Evolutionary conservation across 2,329 filamentous ascomycete genomes (phyloP), one percentile per base, ranked within the genome.

Genomic region (Cryphonectria naterciae): DNA sequence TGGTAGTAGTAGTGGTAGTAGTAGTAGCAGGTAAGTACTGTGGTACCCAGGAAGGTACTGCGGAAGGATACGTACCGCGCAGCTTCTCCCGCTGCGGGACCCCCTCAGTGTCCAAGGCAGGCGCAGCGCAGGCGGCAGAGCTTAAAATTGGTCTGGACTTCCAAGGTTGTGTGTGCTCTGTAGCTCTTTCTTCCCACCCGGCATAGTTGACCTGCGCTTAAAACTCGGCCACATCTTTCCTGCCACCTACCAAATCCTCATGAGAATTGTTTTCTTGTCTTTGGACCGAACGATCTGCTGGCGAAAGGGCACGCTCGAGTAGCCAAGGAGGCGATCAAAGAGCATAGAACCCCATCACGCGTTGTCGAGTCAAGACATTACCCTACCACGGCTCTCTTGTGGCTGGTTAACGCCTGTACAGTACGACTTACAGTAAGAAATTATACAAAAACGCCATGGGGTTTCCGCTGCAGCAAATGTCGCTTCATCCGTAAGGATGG

Each of bases 401-500:
- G 61, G 61, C 61, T 64, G n/a, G 37, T 37, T 63, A 41, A 41
- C 19, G 37, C 19, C 37, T 62, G 37, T 64, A 64, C 61, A 68
- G 66, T 68, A 68, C 66, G 66, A 22, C 22, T 39, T 46, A 64
- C 61, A 43, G 61, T 65, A n/a, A 46, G 52, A 10, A 25, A 19
- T 43, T 39, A 25, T 52, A 65, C 54, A 56, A 54, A 37, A 41
- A 67, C 63, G 28, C 63, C 68, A 28, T 66, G 32, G 63, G 68
- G 54, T 54, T 28, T 6, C 17, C 32, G 15, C 32, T 32, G 25
- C 41, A 35, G 39, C 56, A 63, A n/a, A 28, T n/a, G 37, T 62
- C 43, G 25, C 43, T 66, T 52, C 39, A 5, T 37, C n/a, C 58
- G 68, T 68, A 72, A 72, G 71, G 71, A 68, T 72, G 46, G 61